A percentile compares a stretch with the other conserved stretches of the same genome.
Conservation (phyloP, 495 filamentous ascomycete genomes). For the Penicillium psychrofluorescens region DNA sequence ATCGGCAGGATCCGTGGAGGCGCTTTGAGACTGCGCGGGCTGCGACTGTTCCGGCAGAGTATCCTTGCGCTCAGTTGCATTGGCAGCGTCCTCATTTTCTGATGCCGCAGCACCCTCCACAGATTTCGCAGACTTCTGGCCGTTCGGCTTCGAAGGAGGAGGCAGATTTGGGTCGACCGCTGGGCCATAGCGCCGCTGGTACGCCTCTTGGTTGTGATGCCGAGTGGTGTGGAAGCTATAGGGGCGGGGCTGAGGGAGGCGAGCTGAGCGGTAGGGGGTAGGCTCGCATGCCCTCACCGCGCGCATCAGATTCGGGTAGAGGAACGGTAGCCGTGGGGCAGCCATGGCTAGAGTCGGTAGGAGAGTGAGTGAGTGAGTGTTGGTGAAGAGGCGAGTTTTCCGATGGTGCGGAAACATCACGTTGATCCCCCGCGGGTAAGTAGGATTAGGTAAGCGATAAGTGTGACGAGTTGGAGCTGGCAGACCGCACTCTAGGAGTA, state of each 20-base stretch:
- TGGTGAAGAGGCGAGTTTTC: constrained; percentile 5
- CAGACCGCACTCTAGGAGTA: no score
- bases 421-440: constrained; percentile 29
- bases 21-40: not conserved
- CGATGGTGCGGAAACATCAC: constrained; percentile 17
- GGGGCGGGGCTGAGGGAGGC: constrained; percentile 11
- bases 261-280: constrained; percentile 22
- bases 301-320: constrained; percentile 64
- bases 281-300: constrained; percentile 31
- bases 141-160: constrained; percentile 19
- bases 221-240: constrained; percentile 32
- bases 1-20: not conserved
- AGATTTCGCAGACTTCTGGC: no score
- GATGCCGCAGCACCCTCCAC: constrained; percentile 10
- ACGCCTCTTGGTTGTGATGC: constrained; percentile 32
- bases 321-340: constrained; percentile 58
- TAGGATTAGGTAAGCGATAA: constrained; percentile 11
- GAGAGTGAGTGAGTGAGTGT: constrained; percentile 7
- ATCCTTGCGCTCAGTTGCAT: constrained; percentile 5
- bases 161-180: constrained; percentile 40
- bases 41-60: constrained; percentile 4
- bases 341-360: constrained; percentile 46
- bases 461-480: no score
- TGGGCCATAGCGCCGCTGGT: constrained; percentile 44
- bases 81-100: constrained; percentile 7